These are phyloP conservation scores for Populus hybrid DNA, from an alignment of 441 rosid species.

Conservation along the genomic window DNA sequence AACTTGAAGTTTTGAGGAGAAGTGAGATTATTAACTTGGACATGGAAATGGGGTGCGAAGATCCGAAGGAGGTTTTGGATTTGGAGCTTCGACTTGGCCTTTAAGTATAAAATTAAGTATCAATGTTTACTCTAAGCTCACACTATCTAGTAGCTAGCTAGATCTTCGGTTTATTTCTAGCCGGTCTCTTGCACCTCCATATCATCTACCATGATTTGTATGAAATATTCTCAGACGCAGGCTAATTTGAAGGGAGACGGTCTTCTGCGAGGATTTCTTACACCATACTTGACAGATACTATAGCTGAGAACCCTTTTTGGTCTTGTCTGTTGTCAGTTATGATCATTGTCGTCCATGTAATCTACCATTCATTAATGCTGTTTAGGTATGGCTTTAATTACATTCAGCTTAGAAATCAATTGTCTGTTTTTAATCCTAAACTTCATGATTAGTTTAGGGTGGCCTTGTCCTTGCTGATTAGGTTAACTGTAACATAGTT, in stretches of 20 bases:
- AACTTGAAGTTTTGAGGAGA: conserved; percentile 16
- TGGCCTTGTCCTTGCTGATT: conserved; percentile 28
- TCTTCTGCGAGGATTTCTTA: background rate
- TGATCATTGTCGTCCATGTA: background rate
- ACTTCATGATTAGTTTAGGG: conserved; percentile 23
- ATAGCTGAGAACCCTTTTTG: background rate
- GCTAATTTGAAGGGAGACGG: background rate
- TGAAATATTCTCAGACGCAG: background rate
- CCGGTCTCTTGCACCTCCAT: background rate
- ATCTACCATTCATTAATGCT: conserved; percentile 2
- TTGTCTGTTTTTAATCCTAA: conserved; percentile 6
- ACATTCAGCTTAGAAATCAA: conserved; percentile 10
- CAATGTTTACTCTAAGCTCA: no score
- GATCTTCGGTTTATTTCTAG: background rate
- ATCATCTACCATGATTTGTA: background rate
- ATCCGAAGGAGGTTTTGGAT: conserved; percentile 37
- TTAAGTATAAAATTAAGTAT: conserved; percentile 1
- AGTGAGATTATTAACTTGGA: conserved; percentile 30
- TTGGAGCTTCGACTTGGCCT: conserved; percentile 50
- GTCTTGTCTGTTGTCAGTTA: conserved; percentile 3
- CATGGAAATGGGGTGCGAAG: conserved; percentile 35
- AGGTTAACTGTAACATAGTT: conserved; percentile 40
- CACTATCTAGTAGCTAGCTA: background rate
- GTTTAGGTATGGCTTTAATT: conserved; percentile 17
- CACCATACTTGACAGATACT: background rate